Evolutionary conservation across 2,329 filamentous ascomycete species (phyloP), one percentile per base, ranked within the genome.

Genomic region (Monilinia fructigena): DNA sequence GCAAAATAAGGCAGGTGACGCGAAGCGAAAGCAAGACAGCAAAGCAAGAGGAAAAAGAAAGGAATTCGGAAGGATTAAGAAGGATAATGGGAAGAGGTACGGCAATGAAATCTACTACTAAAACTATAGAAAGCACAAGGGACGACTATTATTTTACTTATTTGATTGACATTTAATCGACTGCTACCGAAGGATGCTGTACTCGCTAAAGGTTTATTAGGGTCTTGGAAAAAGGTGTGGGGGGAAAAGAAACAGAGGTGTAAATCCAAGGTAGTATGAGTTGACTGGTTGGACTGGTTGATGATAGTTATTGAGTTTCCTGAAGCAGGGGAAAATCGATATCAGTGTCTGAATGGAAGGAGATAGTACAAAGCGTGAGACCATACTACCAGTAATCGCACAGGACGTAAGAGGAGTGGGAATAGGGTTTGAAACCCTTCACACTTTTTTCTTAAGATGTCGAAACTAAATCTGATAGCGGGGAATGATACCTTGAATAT

Each of bases 81-180:
- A 31, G 48, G 35, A 38, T n/a, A 54, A 53, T 35, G 50, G 50
- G 14, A 35, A 40, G 48, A 38, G 42, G 26, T 45, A 66, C 42
- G 28, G 48, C 63, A 61, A 45, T 54, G 55, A 66, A 61, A 66
- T 66, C 47, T 35, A 8, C 31, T 59, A 52, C 18, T 16, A 42
- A 14, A 14, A 59, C 55, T 47, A 35, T 31, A 65, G 53, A 48
- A 61, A 52, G 38, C 63, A 66, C 55, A 61, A 48, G 55, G 42
- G 26, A 66, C 63, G 58, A 50, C 58, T 11, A 61, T 45, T 18
- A 50, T 61, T 61, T 50, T 53, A 66, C 63, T 61, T 61, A 66
- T 55, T 66, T 66, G 58, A 66, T 66, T 66, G 63, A 66, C 63
- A 66, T 66, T 61, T n/a, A n/a, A 61, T 65, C 45, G 35, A 50